These are phyloP conservation scores for Drosera spatulata DNA, from an alignment of 179 eudicot species.

Conservation along the genomic window DNA sequence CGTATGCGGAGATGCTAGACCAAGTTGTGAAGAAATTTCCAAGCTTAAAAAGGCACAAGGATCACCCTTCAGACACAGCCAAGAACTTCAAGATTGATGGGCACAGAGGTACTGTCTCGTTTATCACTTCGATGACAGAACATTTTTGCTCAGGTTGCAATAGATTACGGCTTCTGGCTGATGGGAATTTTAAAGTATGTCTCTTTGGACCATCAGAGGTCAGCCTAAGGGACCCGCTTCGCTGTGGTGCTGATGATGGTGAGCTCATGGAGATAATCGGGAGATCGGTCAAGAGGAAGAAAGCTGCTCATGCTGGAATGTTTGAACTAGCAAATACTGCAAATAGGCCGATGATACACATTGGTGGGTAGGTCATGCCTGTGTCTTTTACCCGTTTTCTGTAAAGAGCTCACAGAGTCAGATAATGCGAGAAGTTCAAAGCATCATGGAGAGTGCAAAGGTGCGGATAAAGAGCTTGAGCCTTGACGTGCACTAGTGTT, in stretches of 20 bases:
- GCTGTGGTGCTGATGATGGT: conserved; percentile 59
- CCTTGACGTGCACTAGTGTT: no score
- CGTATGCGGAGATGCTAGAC: conserved; percentile 73
- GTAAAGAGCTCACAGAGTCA: no score
- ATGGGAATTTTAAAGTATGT: conserved; percentile 95
- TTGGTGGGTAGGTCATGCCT: conserved; percentile 51
- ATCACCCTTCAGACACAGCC: conserved; percentile 89
- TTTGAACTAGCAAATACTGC: conserved; percentile 84
- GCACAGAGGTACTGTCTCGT: conserved; percentile 80
- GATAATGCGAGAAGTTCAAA: no score
- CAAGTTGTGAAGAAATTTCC: conserved; percentile 62
- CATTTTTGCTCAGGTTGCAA: conserved; percentile 97
- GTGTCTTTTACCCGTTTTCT: no score
- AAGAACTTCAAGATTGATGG: conserved; percentile 87
- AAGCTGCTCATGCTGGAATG: conserved; percentile 98
- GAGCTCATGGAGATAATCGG: conserved; percentile 73
- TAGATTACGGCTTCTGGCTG: conserved; percentile 87
- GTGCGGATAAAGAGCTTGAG: no score
- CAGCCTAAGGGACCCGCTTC: conserved; percentile 92
- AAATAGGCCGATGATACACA: conserved; percentile 96
- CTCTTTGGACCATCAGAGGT: conserved; percentile 98
- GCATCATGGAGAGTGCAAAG: no score
- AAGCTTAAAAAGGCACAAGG: conserved; percentile 42
- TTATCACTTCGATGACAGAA: conserved; percentile 96
- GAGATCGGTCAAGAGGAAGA: conserved; percentile 85